Evolutionary conservation across 768 basidiomycete genomes (phyloP), one percentile per base, ranked within the genome.

Genomic region (Antrodiella citrinella): DNA sequence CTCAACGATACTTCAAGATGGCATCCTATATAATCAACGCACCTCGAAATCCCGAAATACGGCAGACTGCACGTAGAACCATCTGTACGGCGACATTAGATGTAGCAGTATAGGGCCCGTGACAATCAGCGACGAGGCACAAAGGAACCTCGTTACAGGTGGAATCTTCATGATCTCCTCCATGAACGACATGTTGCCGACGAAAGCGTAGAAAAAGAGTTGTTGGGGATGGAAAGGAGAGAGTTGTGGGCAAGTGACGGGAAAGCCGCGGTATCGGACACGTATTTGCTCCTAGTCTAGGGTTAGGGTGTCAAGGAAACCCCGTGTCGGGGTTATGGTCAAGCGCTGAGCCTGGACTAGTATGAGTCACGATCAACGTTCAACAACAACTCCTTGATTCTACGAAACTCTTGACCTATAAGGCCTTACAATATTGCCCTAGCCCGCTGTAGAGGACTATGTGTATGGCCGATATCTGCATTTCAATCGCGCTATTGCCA

Each of bases 141-240:
- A 73, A 4, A 89, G 63, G 49, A 82, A 80, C 25, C 91, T 80
- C 4, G 91, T 91, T 30, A 93, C 83, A 26, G 85, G 84, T 0
- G 91, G 90, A 1, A 92, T 87, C 69, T 89, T 91, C 58, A 73
- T 78, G 47, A 91, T 65, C 69, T 91, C 85, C 42, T 63, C 62
- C 59, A 55, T 49, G 54, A 69, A 62, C 13, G 63, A 61, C 62
- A 62, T 64, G 15, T 48, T 51, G 23, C 21, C 15, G 21, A 43
- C 19, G 7, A 18, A 19, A 9, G 41, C 18, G 21, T 18, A 7
- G 7, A 5, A 10, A 9, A 18, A 43, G 24, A 10, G 25, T 1
- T 41, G 19, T 26, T 26, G 40, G n/a, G 23, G 19, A 15, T 3
- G 18, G 21, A 43, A 41, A 26, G 4, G 41, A 19, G 22, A 44